A percentile compares a stretch with the other conserved stretches of the same genome.
phyloP scores from a whole-genome alignment of 1,284 basidiomycete species.

The Fereydounia khargensis region DNA sequence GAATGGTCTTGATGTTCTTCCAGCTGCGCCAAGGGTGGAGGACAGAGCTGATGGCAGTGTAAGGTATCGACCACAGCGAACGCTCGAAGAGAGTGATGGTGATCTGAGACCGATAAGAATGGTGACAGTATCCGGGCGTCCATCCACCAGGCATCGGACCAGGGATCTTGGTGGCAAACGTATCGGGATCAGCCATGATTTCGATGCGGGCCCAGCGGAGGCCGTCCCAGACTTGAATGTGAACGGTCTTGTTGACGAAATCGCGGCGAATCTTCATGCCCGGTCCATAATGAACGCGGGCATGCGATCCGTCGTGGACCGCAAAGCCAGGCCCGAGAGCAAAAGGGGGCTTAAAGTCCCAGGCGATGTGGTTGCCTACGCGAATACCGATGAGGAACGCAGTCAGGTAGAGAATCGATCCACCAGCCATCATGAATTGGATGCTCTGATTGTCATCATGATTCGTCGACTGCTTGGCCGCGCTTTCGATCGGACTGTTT shows the following conservation, averaged over 20 bases:
- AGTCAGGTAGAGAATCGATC: slow-evolving; percentile 13
- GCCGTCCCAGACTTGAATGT: slow-evolving; percentile 14
- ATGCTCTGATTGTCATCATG: no score
- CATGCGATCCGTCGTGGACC: neutral
- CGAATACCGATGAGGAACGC: slow-evolving; percentile 21
- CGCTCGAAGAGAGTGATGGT: slow-evolving; percentile 6
- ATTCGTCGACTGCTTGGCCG: no score
- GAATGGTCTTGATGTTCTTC: neutral
- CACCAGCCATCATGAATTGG: slow-evolving; percentile 12
- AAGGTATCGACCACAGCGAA: neutral
- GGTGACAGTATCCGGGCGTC: slow-evolving; percentile 24
- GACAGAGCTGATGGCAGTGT: neutral
- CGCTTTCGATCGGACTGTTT: no score
- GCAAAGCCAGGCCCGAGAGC: slow-evolving; percentile 10
- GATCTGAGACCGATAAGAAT: slow-evolving; percentile 16
- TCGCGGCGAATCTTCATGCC: slow-evolving; percentile 11
- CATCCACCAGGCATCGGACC: slow-evolving; percentile 13
- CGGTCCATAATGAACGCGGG: slow-evolving; percentile 3
- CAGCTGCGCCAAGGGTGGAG: neutral
- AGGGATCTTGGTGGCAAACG: slow-evolving; percentile 22
- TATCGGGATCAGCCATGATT: slow-evolving; percentile 3
- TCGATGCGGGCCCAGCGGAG: slow-evolving; percentile 10
- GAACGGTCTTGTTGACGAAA: slow-evolving; percentile 5
- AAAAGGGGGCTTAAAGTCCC: slow-evolving; percentile 19
- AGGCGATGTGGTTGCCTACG: slow-evolving; percentile 1